Conservation (phyloP, 176 grass and related monocot genomes). For the Cenchrus purpureus region DNA sequence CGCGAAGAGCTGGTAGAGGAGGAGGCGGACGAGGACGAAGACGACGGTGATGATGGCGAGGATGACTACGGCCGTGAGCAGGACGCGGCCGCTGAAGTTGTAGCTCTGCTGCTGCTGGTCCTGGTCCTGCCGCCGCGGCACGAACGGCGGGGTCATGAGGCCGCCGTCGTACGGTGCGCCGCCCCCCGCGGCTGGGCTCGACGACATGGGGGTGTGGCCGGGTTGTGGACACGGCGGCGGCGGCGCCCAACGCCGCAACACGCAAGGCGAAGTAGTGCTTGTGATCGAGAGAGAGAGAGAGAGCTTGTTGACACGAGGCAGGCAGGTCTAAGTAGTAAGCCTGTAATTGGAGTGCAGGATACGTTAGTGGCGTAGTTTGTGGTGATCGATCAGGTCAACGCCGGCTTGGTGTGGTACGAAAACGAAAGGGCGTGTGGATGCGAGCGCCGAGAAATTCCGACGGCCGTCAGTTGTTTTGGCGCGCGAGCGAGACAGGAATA, state of each 20-base stretch:
- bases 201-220: not conserved
- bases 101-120: not conserved
- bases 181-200: not conserved
- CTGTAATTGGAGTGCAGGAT: not conserved
- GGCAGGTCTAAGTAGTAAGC: not conserved
- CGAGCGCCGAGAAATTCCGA: too few species aligned
- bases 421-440: not conserved
- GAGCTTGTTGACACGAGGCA: not conserved
- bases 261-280: not conserved
- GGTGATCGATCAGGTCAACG: not conserved
- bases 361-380: not conserved
- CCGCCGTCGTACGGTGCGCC: not conserved
- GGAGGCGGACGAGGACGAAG: slow-evolving; percentile 45
- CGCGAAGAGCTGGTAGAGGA: slow-evolving; percentile 28
- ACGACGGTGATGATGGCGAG: slow-evolving; percentile 32
- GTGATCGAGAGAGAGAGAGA: too few species aligned
- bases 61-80: slow-evolving; percentile 46
- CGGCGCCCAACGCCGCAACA: too few species aligned
- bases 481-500: too few species aligned
- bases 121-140: not conserved
- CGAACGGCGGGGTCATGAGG: not conserved
- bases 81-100: slow-evolving; percentile 37
- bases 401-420: not conserved
- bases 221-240: too few species aligned
- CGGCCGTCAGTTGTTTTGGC: too few species aligned